Evolutionary conservation across 2,329 filamentous ascomycete species (phyloP), one percentile per base, ranked within the genome.

Genomic region (Raffaelea arxii): DNA sequence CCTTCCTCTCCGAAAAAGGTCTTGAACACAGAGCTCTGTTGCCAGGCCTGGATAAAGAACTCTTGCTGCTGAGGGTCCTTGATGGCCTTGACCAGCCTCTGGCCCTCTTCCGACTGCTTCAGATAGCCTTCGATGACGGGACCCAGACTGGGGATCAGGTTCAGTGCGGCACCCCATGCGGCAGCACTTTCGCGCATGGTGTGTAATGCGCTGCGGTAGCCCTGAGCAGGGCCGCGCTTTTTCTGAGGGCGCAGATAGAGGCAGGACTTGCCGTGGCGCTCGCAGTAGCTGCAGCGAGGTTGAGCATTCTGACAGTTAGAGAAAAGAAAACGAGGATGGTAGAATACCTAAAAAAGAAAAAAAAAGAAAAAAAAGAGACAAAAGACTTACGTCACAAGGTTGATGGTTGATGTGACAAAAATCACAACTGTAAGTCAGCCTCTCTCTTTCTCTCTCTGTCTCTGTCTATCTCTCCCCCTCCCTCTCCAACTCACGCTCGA

Each of bases 401-500:
- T 70, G 67, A 50, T 70, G 68, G 54, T 70, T 68, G 45, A 66
- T 63, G 50, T 70, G 69, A 51, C 67, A 70, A 41, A 67, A 68
- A 57, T 70, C 68, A 56, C 67, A 70, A 44, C 68, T 71, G 48
- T 9, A 21, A 12, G 36, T 18, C 22, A 39, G 23, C 14, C 36
- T 21, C 11, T 25, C 19, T n/a, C n/a, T n/a, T n/a, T n/a, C n/a
- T n/a, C n/a, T n/a, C n/a, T n/a, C n/a, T n/a, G n/a, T n/a, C n/a
- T n/a, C n/a, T n/a, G n/a, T n/a, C n/a, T n/a, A n/a, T n/a, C n/a
- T n/a, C n/a, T n/a, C n/a, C n/a, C n/a, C n/a, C n/a, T n/a, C n/a
- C n/a, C n/a, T n/a, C n/a, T n/a, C 7, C 25, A 36, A 59, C 60
- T 46, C 54, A 62, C 59, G 61, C 61, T 32, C 61, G 51, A 11